Conservation (phyloP, 1,284 basidiomycete genomes). For the Naganishia cerealis region DNA sequence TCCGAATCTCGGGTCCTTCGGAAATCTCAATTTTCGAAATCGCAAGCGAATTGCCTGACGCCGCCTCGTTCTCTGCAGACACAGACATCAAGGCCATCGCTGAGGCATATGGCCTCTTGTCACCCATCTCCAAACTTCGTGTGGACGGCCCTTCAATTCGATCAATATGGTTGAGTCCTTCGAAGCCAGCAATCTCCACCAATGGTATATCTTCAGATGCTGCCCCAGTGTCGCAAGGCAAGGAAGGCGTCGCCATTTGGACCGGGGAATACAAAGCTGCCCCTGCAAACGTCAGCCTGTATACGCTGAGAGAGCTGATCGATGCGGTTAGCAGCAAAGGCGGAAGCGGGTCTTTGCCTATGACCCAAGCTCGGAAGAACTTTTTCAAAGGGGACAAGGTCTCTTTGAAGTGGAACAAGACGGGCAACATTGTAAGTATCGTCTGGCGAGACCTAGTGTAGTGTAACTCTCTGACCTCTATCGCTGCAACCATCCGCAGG, state of each 20-base stretch:
- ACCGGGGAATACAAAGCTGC: constrained; percentile 92
- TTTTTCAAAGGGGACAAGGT: constrained; percentile 96
- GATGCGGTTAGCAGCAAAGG: constrained; percentile 36
- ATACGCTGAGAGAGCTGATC: constrained; percentile 67
- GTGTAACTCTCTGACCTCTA: constrained; percentile 15
- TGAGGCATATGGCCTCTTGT: constrained; percentile 64
- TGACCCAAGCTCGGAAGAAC: constrained; percentile 65
- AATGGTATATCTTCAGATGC: constrained; percentile 12
- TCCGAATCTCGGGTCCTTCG: constrained; percentile 60
- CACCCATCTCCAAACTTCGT: constrained; percentile 31
- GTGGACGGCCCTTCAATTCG: constrained; percentile 49
- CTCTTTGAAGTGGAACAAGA: constrained; percentile 92
- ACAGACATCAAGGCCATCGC: constrained; percentile 74
- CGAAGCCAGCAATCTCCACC: constrained; percentile 7
- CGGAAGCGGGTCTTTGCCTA: constrained; percentile 43
- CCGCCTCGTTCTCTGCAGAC: constrained; percentile 70
- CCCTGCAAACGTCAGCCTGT: constrained; percentile 87
- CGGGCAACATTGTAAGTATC: constrained; percentile 62
- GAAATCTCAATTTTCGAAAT: constrained; percentile 83
- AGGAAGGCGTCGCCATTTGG: constrained; percentile 70
- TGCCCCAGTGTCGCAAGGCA: constrained; percentile 22
- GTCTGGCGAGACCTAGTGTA: background rate
- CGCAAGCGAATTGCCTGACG: constrained; percentile 63
- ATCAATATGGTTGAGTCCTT: constrained; percentile 45
- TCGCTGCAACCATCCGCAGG: constrained; percentile 55